Evolutionary conservation across 2,329 filamentous ascomycete species (phyloP).

Genomic region (Penicillium paneum): DNA sequence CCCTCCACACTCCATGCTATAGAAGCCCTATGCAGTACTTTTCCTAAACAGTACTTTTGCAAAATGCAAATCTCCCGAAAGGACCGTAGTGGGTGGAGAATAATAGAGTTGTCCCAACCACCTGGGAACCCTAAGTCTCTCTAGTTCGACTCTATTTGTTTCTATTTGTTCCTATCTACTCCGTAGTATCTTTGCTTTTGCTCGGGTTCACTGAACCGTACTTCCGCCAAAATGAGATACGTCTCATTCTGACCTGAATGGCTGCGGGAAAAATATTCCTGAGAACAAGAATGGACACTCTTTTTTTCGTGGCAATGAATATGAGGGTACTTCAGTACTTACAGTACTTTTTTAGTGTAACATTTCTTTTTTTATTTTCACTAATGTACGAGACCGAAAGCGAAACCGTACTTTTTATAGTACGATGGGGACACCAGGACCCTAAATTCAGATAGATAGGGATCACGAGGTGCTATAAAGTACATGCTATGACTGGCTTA

Average conservation of each 20-base stretch:
- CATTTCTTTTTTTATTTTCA: neutral
- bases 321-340: neutral
- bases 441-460: neutral
- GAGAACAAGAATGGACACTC: neutral
- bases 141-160: neutral
- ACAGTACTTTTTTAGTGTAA: neutral
- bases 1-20: neutral
- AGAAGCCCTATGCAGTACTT: neutral
- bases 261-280: neutral
- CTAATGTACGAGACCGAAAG: neutral
- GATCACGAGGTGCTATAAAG: neutral
- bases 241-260: neutral
- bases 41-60: neutral
- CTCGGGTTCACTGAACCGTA: neutral
- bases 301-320: neutral
- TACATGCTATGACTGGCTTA: neutral
- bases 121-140: neutral
- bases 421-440: neutral
- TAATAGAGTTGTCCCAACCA: conserved; percentile 2
- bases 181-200: neutral
- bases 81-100: neutral
- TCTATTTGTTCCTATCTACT: neutral
- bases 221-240: neutral
- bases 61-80: neutral
- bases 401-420: neutral